phyloP scores from a whole-genome alignment of 306 rosid genomes.

The Ceratonia siliqua region DNA sequence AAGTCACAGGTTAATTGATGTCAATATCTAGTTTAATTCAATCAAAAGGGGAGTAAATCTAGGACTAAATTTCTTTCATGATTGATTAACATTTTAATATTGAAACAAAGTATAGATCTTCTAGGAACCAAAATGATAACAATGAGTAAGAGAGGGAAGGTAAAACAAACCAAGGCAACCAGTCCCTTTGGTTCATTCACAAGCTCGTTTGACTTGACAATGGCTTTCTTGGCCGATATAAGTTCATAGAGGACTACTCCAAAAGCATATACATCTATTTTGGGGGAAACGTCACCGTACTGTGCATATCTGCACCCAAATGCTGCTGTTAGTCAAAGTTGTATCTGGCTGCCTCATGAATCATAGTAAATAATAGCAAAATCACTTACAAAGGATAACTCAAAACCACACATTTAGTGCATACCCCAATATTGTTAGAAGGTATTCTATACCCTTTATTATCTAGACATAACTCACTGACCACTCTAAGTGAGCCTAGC shows the following conservation, averaged over 20 bases:
- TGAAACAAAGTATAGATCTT: too few species aligned
- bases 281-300: constrained; percentile 66
- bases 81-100: too few species aligned
- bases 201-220: constrained; percentile 56
- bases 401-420: background rate
- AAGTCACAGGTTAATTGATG: too few species aligned
- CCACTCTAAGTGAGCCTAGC: too few species aligned
- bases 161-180: constrained; percentile 60
- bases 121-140: too few species aligned
- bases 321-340: constrained; percentile 18
- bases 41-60: too few species aligned
- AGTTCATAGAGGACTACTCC: constrained; percentile 77
- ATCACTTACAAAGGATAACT: background rate
- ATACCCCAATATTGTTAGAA: background rate
- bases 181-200: constrained; percentile 60
- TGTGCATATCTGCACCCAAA: constrained; percentile 60
- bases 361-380: background rate
- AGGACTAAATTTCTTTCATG: too few species aligned
- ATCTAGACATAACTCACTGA: background rate
- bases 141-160: too few species aligned
- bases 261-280: constrained; percentile 73
- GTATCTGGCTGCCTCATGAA: background rate
- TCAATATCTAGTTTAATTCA: too few species aligned
- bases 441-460: too few species aligned
- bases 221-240: constrained; percentile 61